Evolutionary conservation across 2,329 filamentous ascomycete species (phyloP).

Genomic region (Aureobasidium sp.): DNA sequence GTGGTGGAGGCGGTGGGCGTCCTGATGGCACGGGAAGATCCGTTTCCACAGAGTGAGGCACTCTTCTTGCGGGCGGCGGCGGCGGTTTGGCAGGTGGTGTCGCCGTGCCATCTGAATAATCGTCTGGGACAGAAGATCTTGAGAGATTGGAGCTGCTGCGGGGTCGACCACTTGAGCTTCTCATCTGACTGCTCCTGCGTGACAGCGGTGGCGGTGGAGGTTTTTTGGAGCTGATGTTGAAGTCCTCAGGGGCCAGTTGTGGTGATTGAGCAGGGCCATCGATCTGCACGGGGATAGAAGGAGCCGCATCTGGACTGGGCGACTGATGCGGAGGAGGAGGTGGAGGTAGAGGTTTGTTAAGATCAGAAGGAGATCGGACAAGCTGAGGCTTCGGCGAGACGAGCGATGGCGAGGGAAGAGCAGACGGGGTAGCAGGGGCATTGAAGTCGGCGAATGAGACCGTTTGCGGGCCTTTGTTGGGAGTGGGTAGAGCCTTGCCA

Average conservation of each 20-base stretch:
- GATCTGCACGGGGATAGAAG: constrained; percentile 4
- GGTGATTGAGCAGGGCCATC: constrained; percentile 14
- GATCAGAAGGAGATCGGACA: constrained; percentile 40
- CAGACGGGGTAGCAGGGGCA: constrained; percentile 21
- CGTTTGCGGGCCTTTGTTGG: constrained; percentile 34
- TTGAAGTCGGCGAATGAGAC: constrained; percentile 30
- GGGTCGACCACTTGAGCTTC: constrained; percentile 22
- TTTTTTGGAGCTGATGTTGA: constrained; percentile 31
- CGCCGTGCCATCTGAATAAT: not conserved
- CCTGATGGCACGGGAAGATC: not conserved
- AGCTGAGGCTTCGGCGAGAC: constrained; percentile 25
- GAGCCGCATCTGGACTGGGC: not conserved
- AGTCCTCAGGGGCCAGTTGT: constrained; percentile 14
- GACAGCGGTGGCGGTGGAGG: constrained; percentile 42
- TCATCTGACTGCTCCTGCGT: constrained; percentile 42
- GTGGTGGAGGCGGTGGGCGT: constrained; percentile 8
- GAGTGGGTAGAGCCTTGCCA: constrained; percentile 55
- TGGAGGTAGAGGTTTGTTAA: constrained; percentile 57
- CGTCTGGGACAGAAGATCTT: constrained; percentile 13
- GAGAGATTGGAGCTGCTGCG: constrained; percentile 25
- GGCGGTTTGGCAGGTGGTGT: constrained; percentile 9
- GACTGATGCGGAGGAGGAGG: constrained; percentile 31
- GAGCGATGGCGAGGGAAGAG: constrained; percentile 19
- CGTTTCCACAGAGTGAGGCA: not conserved
- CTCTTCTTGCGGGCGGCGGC: constrained; percentile 11